Percentiles rank a stretch among this genome's conserved stretches.
phyloP scores from a whole-genome alignment of 169 alveolate genomes.

The Babesia sp. region DNA sequence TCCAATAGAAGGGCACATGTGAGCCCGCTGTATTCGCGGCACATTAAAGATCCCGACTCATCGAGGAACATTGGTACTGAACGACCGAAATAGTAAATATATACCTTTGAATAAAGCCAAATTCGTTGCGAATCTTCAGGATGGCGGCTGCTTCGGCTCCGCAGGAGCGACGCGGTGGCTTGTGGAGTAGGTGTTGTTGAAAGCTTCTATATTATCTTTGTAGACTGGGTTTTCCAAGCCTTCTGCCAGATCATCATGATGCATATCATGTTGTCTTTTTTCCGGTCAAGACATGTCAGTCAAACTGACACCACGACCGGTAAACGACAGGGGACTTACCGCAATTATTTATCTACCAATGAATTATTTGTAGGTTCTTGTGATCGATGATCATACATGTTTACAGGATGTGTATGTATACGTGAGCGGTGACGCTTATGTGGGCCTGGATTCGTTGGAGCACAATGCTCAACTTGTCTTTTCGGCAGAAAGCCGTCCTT shows the following conservation, averaged over 20 bases:
- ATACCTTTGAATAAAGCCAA: no score
- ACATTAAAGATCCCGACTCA: neutral
- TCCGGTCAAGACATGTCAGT: conserved; percentile 1
- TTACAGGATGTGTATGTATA: conserved; percentile 53
- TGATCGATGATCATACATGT: neutral
- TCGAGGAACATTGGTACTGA: no score
- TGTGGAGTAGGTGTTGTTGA: neutral
- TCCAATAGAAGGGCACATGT: neutral
- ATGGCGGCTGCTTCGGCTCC: conserved; percentile 11
- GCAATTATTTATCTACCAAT: conserved; percentile 12
- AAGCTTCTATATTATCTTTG: neutral
- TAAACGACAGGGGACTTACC: neutral
- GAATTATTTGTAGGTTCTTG: conserved; percentile 39
- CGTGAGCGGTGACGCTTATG: conserved; percentile 12
- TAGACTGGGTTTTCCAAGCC: conserved; percentile 53
- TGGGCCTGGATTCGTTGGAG: conserved; percentile 34
- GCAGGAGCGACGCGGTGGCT: conserved; percentile 10
- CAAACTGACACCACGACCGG: conserved; percentile 15
- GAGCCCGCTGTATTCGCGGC: neutral
- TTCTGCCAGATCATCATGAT: conserved; percentile 24
- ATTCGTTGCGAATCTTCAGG: neutral
- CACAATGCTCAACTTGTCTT: conserved; percentile 25
- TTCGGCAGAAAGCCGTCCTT: conserved; percentile 42
- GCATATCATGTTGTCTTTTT: conserved; percentile 30
- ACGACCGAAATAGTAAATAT: no score